Base-by-base conservation (phyloP, 179 eudicot species). In the Sideroxylon spinosum region DNA sequence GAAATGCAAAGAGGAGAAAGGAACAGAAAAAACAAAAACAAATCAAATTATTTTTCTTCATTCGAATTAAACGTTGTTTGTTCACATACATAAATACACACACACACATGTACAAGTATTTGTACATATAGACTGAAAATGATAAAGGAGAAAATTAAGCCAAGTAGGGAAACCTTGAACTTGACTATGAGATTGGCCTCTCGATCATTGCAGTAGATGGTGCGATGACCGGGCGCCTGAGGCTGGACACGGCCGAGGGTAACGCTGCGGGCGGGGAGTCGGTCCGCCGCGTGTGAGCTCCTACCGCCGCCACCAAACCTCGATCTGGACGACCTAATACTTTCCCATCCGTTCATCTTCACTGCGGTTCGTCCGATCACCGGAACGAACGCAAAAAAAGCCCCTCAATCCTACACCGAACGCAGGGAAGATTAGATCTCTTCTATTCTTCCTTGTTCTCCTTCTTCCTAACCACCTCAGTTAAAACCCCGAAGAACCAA, bases 201-300 rank as follows among this genome's bases (percentile, higher is more conserved):
- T 22, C 87, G 90, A 44, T 91, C 90, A 72, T 92, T 91, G 25
- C 91, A 88, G 73, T 68, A 84, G 78, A 92, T 87, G 22, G 92
- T 91, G 62, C 97, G 93, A 46, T 88, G 82, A 79, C 90, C 81
- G 19, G 97, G 97, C 0, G 93, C 86, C 82, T 92, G 97, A 63
- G 95, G 95, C 69, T 85, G 90, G 73, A 92, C 91, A 9, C 88
- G 84, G 6, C 97, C 97, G 50, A 91, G 91, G 20, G 83, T 85
- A 23, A 91, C 89, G 71, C 89, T 76, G 11, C 80, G 78, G 32
- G 84, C 66, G n/a, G 82, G 37, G 8, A 68, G 2, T 14, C 70
- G 67, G 46, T 10, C 12, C 25, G 73, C 5, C 56, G 22, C n/a
- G 29, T 22, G 26, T 8, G 65, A 61, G 22, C 65, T 57, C 61